Conservation (phyloP, 108 stramenopile species). For the Asterionellopsis glacialis region DNA sequence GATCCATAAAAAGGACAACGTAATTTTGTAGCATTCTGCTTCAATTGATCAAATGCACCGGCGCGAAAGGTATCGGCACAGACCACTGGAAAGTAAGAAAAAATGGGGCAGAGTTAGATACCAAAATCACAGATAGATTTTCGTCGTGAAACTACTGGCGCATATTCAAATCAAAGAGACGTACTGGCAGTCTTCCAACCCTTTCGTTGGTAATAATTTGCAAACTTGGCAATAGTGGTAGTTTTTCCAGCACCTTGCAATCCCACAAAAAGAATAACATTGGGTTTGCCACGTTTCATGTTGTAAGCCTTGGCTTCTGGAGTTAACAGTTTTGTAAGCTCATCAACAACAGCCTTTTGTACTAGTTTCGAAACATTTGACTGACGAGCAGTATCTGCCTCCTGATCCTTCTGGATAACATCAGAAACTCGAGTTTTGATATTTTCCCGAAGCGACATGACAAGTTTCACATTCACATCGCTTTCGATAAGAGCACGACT, state of each 20-base stretch:
- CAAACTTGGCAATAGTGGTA: slow-evolving; percentile 96
- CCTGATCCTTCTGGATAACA: slow-evolving; percentile 26
- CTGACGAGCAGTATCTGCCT: slow-evolving; percentile 6
- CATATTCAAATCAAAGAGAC: too few relatives aligned
- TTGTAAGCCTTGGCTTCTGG: slow-evolving; percentile 57
- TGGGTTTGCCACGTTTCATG: slow-evolving; percentile 84
- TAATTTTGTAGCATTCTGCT: slow-evolving; percentile 98
- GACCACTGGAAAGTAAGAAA: slow-evolving; percentile 60
- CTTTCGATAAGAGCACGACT: slow-evolving; percentile 89
- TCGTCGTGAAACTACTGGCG: background rate
- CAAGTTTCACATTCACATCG: slow-evolving; percentile 93
- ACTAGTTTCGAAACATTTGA: slow-evolving; percentile 52
- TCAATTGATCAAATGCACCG: slow-evolving; percentile 97
- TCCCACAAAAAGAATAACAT: slow-evolving; percentile 97
- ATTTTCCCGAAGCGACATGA: slow-evolving; percentile 70
- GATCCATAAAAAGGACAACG: slow-evolving; percentile 91
- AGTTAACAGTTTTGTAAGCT: slow-evolving; percentile 78
- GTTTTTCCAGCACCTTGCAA: slow-evolving; percentile 98
- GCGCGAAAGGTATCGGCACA: slow-evolving; percentile 99
- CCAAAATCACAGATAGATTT: background rate
- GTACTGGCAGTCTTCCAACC: slow-evolving; percentile 70
- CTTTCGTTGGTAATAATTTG: slow-evolving; percentile 89
- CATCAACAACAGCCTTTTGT: slow-evolving; percentile 90
- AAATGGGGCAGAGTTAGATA: background rate
- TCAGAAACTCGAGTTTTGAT: slow-evolving; percentile 69